phyloP scores from a whole-genome alignment of 176 grass and related monocot genomes.

The Phoenix roebelenii region DNA sequence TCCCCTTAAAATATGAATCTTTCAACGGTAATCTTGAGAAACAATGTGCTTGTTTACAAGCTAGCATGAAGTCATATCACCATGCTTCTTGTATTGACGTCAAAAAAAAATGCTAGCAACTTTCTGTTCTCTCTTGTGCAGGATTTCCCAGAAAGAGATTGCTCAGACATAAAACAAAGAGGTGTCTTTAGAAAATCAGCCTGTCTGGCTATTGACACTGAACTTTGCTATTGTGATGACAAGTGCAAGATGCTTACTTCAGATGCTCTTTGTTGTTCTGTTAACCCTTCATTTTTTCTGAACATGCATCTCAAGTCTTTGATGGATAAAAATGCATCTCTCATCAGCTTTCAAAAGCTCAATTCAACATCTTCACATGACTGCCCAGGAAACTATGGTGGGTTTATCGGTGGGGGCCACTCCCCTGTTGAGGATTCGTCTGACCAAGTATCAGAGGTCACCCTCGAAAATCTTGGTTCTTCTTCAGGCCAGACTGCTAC shows the following conservation, averaged over 20 bases:
- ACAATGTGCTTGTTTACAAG: too few relatives aligned
- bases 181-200: background rate
- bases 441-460: slow-evolving; percentile 18
- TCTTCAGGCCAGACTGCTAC: background rate
- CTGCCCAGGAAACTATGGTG: slow-evolving; percentile 7
- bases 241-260: background rate
- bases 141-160: slow-evolving; percentile 9
- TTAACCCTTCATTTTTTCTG: slow-evolving; percentile 10
- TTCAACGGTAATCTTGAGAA: too few relatives aligned
- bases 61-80: too few relatives aligned
- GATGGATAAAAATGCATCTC: slow-evolving; percentile 18
- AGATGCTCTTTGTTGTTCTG: background rate
- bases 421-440: background rate
- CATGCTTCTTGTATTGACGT: too few relatives aligned
- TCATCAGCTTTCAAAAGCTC: slow-evolving; percentile 6
- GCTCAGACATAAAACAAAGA: slow-evolving; percentile 10
- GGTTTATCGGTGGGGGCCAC: background rate
- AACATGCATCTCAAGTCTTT: slow-evolving; percentile 22
- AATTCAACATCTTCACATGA: slow-evolving; percentile 22
- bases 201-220: background rate
- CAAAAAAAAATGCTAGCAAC: too few relatives aligned
- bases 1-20: too few relatives aligned
- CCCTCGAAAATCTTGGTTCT: slow-evolving; percentile 14
- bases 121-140: slow-evolving; percentile 10
- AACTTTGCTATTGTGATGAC: slow-evolving; percentile 13